Evolutionary conservation across 2,329 filamentous ascomycete species (phyloP), one percentile per base, ranked within the genome.

Genomic region (Cercospora citrullina): DNA sequence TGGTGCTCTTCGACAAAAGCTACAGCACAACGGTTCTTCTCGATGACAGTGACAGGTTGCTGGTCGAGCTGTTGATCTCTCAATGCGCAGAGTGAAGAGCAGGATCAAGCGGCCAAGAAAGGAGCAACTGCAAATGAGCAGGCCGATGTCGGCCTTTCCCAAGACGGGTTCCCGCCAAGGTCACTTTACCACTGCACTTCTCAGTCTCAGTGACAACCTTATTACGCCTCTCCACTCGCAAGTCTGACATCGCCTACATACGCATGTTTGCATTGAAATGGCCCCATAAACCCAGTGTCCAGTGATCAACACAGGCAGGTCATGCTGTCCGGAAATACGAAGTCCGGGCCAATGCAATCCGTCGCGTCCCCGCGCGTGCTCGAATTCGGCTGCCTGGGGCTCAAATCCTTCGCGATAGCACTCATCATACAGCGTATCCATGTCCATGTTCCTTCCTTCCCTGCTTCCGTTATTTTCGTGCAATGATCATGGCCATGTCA

Each of bases 401-500:
- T 53, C 42, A 45, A 26, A 64, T 57, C 48, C 31, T 55, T 36
- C 62, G 48, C 48, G 62, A 64, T 23, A 42, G 23, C 26, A 45
- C 3, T 28, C 23, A 18, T 30, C 16, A 28, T 21, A 42, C 31
- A 28, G 59, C 26, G 16, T 45, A 30, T 30, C 26, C 36, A 23
- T 61, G 59, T 39, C 33, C n/a, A 12, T 48, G 18, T 48, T 14
- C 45, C 8, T 42, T 61, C 39, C 18, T 61, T 61, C 33, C 60
- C 12, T 31, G n/a, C 18, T 62, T 45, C 36, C 60, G 45, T 28
- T 4, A 45, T 23, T 12, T 59, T 10, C 21, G 31, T 55, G 31
- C 26, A 33, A 48, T 63, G 60, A 23, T 55, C 45, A 60, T 30
- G 39, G 36, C 60, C 8, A 70, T 70, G 63, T 63, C 70, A 6